phyloP scores from a whole-genome alignment of 1,284 basidiomycete species.

The Meripilus lineatus region DNA sequence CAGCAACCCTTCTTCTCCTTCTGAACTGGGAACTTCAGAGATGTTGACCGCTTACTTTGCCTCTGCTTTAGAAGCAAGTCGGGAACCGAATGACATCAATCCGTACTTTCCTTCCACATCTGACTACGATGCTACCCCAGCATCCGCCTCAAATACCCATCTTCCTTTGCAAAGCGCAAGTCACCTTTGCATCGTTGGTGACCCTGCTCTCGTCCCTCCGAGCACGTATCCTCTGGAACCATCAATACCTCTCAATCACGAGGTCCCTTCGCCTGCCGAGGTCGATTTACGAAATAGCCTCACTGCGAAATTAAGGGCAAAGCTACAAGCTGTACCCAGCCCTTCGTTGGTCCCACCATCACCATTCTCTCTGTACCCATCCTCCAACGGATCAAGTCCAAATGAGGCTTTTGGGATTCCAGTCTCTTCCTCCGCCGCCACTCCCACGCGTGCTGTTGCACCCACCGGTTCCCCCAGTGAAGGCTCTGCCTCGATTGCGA shows the following conservation, averaged over 20 bases:
- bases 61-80: neutral
- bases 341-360: slow-evolving; percentile 27
- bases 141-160: neutral
- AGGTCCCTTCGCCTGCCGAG: too few species aligned
- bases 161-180: neutral
- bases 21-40: slow-evolving; percentile 15
- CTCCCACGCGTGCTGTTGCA: neutral
- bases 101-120: slow-evolving; percentile 12
- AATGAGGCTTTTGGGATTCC: neutral
- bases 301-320: slow-evolving; percentile 16
- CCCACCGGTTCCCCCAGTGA: too few species aligned
- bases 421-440: neutral
- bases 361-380: slow-evolving; percentile 27
- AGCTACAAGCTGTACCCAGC: slow-evolving; percentile 26
- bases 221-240: neutral
- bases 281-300: too few species aligned
- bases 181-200: slow-evolving; percentile 1
- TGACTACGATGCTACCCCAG: neutral
- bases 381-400: neutral
- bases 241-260: too few species aligned
- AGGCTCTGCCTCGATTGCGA: too few species aligned
- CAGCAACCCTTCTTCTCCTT: slow-evolving; percentile 22
- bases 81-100: slow-evolving; percentile 5
- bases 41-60: slow-evolving; percentile 15
- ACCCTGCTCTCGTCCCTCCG: slow-evolving; percentile 19